Evolutionary conservation across 257 asterid species (phyloP), one percentile per base, ranked within the genome.

Genomic region (Solanum clarkiae): DNA sequence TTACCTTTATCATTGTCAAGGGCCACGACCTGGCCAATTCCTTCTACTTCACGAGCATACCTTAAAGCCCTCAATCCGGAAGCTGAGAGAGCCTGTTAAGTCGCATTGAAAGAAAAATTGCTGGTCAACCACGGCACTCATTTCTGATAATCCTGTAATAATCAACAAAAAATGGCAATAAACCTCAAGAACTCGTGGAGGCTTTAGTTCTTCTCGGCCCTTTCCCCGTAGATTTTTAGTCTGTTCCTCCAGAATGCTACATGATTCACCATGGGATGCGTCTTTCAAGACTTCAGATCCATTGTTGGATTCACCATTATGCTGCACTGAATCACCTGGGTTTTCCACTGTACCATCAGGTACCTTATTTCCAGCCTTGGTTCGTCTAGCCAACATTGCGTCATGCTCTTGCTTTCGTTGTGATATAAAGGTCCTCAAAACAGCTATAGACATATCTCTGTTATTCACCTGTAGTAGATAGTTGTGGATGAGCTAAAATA

Each of bases 371-470:
- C 91, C 89, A 36, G 86, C 90, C 59, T 51, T 66, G 88, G 91
- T 95, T 85, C 86, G 93, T 88, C 80, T 95, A 11, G 93, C 87
- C 75, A 89, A 70, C 90, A 84, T 57, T 12, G 90, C 87, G 45
- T 95, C 94, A 66, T 95, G 97, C 89, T 97, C 98, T 88, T 90
- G 90, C 81, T 91, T 85, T 53, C 93, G 93, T 81, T 92, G 93
- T 13, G 92, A 85, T 82, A 97, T 86, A 91, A 94, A 95, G 62
- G 94, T 86, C 91, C 99, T 93, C 93, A 95, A 85, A 88, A 97
- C 98, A 36, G 99, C 98, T 87, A 97, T 91, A 24, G 99, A 97
- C 95, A 97, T 92, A 86, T 97, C 99, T 87, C 98, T 92, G 88
- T 97, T 95, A 74, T 97, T 94, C 84, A 97, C 98, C 99, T 97